Percentiles rank a stretch among this genome's conserved stretches.
phyloP scores from a whole-genome alignment of 805 yeast genomes.

The Tetrapisispora namnaoensis region DNA sequence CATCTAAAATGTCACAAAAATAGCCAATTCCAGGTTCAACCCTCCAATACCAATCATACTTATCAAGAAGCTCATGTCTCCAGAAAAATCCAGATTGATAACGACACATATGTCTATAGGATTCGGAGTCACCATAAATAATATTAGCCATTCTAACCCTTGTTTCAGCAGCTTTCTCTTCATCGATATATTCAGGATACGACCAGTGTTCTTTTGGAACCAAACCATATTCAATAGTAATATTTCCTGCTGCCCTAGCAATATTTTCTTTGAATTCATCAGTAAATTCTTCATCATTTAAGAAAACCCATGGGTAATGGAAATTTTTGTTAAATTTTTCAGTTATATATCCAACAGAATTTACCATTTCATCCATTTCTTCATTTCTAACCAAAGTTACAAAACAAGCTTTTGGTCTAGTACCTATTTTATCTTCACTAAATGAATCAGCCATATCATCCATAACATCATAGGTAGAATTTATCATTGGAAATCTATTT shows the following conservation, averaged over 20 bases:
- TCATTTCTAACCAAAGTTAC: slow-evolving; percentile 61
- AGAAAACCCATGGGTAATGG: slow-evolving; percentile 87
- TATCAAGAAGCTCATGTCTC: slow-evolving; percentile 53
- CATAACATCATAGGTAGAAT: slow-evolving; percentile 2
- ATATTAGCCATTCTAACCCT: slow-evolving; percentile 45
- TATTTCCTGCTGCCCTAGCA: slow-evolving; percentile 34
- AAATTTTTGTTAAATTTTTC: slow-evolving; percentile 67
- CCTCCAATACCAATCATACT: slow-evolving; percentile 85
- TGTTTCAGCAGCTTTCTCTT: slow-evolving; percentile 51
- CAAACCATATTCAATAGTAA: slow-evolving; percentile 67
- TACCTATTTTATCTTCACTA: slow-evolving; percentile 9
- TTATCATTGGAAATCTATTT: neutral
- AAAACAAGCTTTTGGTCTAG: slow-evolving; percentile 26
- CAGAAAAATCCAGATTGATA: slow-evolving; percentile 79
- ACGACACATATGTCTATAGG: slow-evolving; percentile 87
- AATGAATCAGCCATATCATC: slow-evolving; percentile 2
- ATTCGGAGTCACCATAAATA: slow-evolving; percentile 63
- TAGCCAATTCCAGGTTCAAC: slow-evolving; percentile 77
- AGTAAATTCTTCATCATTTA: slow-evolving; percentile 69
- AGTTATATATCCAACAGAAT: slow-evolving; percentile 61
- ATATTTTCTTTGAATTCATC: slow-evolving; percentile 58
- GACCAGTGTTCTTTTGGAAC: slow-evolving; percentile 83
- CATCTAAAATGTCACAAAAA: slow-evolving; percentile 70
- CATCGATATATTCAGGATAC: slow-evolving; percentile 71
- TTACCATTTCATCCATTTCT: slow-evolving; percentile 49